Base-by-base conservation (phyloP, 768 basidiomycete genomes). In the Symmetrospora coprosmae region DNA sequence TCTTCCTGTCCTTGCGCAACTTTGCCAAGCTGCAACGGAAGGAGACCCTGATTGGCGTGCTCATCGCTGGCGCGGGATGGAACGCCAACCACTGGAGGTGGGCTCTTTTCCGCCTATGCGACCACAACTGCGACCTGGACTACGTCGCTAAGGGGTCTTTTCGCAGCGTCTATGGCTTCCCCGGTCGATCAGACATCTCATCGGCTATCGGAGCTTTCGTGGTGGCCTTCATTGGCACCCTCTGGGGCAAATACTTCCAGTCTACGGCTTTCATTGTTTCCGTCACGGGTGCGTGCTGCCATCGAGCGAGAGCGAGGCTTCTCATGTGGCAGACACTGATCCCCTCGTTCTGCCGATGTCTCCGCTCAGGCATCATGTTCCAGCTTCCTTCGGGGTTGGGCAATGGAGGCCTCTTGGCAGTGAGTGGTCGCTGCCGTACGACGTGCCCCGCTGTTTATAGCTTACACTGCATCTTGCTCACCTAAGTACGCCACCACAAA, bases 141-240 rank as follows among this genome's bases (percentile, higher is more conserved):
- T n/a, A n/a, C n/a, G n/a, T n/a, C n/a, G n/a, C n/a, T n/a, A n/a
- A n/a, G n/a, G n/a, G n/a, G n/a, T n/a, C n/a, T n/a, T n/a, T n/a
- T 73, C 63, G 69, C 83, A 2, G 79, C 80, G 2, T n/a, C n/a
- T 74, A 78, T 37, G 67, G 63, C 0, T 69, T 69, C 52, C 9
- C 34, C 1, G 51, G 50, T 14, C 65, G 68, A 16, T 59, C 68
- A 37, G 86, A 90, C 69, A 82, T 89, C 69, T 82, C 79, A 28
- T 82, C 85, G 5, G 85, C 85, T 1, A 78, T 86, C 59, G 87
- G 84, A 14, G 83, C 84, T 1, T 86, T 90, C 67, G 81, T 83
- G 0, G 86, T 89, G 39, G 86, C 87, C 5, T 74, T 87, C 55
- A 75, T 87, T 47, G 79, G 86, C 30, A 87, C 87, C 70, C 39